Base-by-base conservation (phyloP, 2,329 filamentous ascomycete species). In the Sphaerostilbella broomeana region DNA sequence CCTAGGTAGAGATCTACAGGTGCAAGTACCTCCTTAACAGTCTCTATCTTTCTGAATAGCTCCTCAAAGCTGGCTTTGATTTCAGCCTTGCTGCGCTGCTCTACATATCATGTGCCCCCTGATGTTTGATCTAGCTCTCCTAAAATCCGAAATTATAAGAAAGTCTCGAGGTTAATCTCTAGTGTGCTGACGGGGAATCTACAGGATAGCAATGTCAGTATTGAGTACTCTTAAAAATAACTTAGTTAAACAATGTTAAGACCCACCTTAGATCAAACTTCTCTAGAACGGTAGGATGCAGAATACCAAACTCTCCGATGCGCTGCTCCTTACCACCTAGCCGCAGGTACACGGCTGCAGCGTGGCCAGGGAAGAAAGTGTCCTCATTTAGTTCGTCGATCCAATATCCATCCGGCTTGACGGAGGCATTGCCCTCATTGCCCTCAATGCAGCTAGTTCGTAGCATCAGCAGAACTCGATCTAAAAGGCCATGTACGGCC, bases 91-190 rank as follows among this genome's bases (percentile, higher is more conserved):
- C n/a, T n/a, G n/a, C n/a, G n/a, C n/a, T n/a, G n/a, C n/a, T n/a
- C n/a, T n/a, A n/a, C n/a, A n/a, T n/a, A n/a, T n/a, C n/a, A n/a
- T n/a, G n/a, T n/a, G n/a, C n/a, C n/a, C n/a, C n/a, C n/a, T n/a
- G n/a, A n/a, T n/a, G n/a, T n/a, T n/a, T n/a, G n/a, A n/a, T n/a
- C n/a, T n/a, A n/a, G n/a, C n/a, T n/a, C n/a, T n/a, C n/a, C n/a
- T n/a, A n/a, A n/a, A n/a, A n/a, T n/a, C n/a, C n/a, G n/a, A 27
- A 32, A 40, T 43, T 72, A 95, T 67, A 95, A 71, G 74, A 98
- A 94, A 50, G 85, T 78, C 66, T 97, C 90, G 21, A 97, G 77
- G 64, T 97, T 95, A 60, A 98, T 76, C 70, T 98, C 92, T 51
- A 98, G 67, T 29, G 86, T 88, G 67, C 88, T 95, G 53, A 94